These are phyloP conservation scores for Cutaneotrichosporon cavernicola DNA, from an alignment of 1,284 basidiomycete species.

Conservation along the genomic window DNA sequence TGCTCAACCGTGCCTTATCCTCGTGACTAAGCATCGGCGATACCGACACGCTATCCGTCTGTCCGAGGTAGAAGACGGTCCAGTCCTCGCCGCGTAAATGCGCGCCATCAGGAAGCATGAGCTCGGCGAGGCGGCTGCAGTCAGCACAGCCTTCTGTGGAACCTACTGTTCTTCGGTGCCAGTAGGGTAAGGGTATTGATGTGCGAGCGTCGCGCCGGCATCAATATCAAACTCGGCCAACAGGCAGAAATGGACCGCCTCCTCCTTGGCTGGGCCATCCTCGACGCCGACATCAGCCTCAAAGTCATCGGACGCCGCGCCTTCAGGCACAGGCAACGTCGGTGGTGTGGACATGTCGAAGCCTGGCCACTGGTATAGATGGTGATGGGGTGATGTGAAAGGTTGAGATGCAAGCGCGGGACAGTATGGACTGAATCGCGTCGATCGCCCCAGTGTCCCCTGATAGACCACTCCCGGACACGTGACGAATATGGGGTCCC, in stretches of 20 bases:
- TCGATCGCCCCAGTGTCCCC: neutral
- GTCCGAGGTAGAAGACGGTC: conserved; percentile 98
- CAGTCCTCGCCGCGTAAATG: conserved; percentile 93
- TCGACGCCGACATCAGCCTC: conserved; percentile 20
- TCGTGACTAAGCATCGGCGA: conserved; percentile 67
- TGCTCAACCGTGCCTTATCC: conserved; percentile 25
- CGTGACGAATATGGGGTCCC: conserved; percentile 2
- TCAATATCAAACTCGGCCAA: conserved; percentile 96
- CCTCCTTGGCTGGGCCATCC: conserved; percentile 33
- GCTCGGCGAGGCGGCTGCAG: conserved; percentile 80
- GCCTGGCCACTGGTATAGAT: too few species aligned
- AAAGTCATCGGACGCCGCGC: conserved; percentile 20
- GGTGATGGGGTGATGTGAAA: neutral
- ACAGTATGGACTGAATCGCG: neutral
- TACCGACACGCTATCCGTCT: conserved; percentile 80
- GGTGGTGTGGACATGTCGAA: conserved; percentile 8
- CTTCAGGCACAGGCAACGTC: conserved; percentile 1
- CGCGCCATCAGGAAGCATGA: conserved; percentile 97
- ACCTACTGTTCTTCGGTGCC: conserved; percentile 86
- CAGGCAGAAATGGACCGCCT: conserved; percentile 86
- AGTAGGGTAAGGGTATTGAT: conserved; percentile 88
- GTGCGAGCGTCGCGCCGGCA: conserved; percentile 81
- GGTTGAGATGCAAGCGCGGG: neutral
- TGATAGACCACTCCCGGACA: neutral
- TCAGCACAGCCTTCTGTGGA: neutral